A percentile compares a stretch with the other conserved stretches of the same genome.
phyloP scores from a whole-genome alignment of 805 yeast genomes.

The Lachancea sp. region DNA sequence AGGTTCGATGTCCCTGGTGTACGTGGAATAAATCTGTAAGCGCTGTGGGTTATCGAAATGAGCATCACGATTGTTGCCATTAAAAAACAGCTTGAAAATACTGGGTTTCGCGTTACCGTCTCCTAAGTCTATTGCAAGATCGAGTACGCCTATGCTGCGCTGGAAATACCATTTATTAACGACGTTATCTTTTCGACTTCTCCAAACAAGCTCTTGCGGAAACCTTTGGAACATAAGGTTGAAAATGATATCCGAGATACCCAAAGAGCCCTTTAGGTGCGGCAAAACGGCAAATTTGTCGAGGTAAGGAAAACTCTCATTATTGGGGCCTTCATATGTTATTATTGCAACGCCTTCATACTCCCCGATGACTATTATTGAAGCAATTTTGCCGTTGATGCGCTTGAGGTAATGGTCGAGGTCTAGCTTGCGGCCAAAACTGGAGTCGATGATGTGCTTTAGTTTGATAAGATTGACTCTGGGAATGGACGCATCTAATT shows the following conservation, averaged over 20 bases:
- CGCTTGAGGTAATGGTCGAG: slow-evolving; percentile 59
- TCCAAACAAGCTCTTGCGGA: slow-evolving; percentile 76
- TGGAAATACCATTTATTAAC: slow-evolving; percentile 98
- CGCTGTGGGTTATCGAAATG: slow-evolving; percentile 14
- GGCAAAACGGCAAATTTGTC: slow-evolving; percentile 92
- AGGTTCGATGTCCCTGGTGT: slow-evolving; percentile 32
- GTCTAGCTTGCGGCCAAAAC: slow-evolving; percentile 68
- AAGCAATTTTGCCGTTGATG: slow-evolving; percentile 60
- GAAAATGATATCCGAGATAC: slow-evolving; percentile 89
- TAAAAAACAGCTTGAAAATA: slow-evolving; percentile 36
- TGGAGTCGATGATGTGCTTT: slow-evolving; percentile 60
- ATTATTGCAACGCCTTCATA: slow-evolving; percentile 93
- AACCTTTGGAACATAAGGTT: slow-evolving; percentile 65
- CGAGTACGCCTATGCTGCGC: slow-evolving; percentile 66
- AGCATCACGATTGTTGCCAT: slow-evolving; percentile 31
- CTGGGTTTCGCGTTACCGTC: slow-evolving; percentile 31
- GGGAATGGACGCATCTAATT: neutral
- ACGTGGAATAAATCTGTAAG: slow-evolving; percentile 22
- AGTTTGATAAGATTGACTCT: slow-evolving; percentile 52
- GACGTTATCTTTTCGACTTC: slow-evolving; percentile 80
- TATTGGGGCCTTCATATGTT: slow-evolving; percentile 61
- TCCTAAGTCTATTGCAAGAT: slow-evolving; percentile 35
- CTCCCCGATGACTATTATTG: slow-evolving; percentile 81
- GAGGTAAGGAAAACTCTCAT: slow-evolving; percentile 56
- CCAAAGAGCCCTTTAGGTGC: slow-evolving; percentile 80